Conservation (phyloP, 140 eudicot genomes). For the Oenanthe javanica region DNA sequence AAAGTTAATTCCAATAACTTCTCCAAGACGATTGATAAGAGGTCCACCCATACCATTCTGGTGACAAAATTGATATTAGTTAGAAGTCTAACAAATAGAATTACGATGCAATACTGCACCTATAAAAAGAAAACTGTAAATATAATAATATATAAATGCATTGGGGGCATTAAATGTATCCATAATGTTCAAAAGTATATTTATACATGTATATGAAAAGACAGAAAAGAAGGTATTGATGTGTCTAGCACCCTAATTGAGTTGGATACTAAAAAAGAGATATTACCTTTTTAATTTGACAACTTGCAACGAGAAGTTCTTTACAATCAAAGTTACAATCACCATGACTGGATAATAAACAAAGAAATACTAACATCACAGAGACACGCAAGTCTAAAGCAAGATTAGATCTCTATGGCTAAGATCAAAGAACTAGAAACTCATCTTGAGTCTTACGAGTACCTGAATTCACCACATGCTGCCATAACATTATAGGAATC, state of each 20-base stretch:
- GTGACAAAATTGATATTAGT: not conserved
- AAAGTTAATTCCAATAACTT: slow-evolving; percentile 17
- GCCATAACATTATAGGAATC: slow-evolving; percentile 4
- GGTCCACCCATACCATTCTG: not conserved
- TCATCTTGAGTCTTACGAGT: not conserved
- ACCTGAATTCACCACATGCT: slow-evolving; percentile 19
- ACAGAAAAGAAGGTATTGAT: not conserved
- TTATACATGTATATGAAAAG: not conserved
- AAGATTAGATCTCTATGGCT: not conserved
- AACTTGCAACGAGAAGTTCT: slow-evolving; percentile 11
- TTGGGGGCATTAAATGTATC: not conserved
- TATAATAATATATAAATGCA: not conserved
- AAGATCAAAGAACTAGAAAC: not conserved
- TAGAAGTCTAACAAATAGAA: not conserved
- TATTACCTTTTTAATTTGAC: slow-evolving; percentile 9
- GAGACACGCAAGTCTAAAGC: not conserved
- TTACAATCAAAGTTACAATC: slow-evolving; percentile 11
- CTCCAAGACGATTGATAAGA: slow-evolving; percentile 14
- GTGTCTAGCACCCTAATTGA: not conserved
- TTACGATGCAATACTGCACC: not conserved
- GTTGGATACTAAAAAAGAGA: not conserved
- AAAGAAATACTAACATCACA: not conserved
- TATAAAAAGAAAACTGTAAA: not conserved
- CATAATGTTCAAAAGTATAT: not conserved
- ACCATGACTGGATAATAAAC: not conserved